A percentile compares a stretch with the other conserved stretches of the same genome.
Conservation (phyloP, 2,329 filamentous ascomycete genomes). For the Fusarium sp. region DNA sequence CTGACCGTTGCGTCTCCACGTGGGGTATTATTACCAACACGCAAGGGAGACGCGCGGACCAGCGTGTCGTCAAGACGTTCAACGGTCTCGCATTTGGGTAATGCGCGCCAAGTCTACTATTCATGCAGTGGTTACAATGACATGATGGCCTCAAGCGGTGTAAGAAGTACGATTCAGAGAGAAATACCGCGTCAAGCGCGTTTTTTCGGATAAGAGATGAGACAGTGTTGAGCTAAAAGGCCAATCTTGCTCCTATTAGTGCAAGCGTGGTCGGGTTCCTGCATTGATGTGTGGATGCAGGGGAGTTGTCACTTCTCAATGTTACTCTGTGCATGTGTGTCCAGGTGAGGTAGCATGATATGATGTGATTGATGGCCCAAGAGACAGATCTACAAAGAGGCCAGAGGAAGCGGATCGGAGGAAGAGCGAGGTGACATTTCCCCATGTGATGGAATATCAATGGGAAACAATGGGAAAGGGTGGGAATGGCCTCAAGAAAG, state of each 20-base stretch:
- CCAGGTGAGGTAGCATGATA: constrained; percentile 6
- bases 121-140: not conserved
- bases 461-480: not conserved
- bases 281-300: constrained; percentile 40
- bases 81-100: constrained; percentile 15
- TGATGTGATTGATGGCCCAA: constrained; percentile 22
- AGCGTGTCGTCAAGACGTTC: constrained; percentile 19
- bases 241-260: constrained; percentile 4
- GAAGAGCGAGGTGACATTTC: constrained; percentile 11
- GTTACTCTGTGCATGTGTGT: constrained; percentile 6
- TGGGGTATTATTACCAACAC: constrained; percentile 15
- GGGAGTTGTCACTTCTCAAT: constrained; percentile 20
- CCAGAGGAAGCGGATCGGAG: not conserved
- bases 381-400: constrained; percentile 5
- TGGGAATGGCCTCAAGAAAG: constrained; percentile 29
- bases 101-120: not conserved
- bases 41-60: constrained; percentile 25
- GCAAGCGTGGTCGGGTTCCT: constrained; percentile 40
- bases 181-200: constrained; percentile 4
- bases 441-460: not conserved
- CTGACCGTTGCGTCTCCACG: constrained; percentile 28
- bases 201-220: not conserved
- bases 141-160: not conserved
- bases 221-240: not conserved
- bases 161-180: not conserved